Percentiles rank a stretch among this genome's conserved stretches.
These are phyloP conservation scores for Saccharum officinarum DNA, from an alignment of 176 grass and related monocot species.

Conservation along the genomic window DNA sequence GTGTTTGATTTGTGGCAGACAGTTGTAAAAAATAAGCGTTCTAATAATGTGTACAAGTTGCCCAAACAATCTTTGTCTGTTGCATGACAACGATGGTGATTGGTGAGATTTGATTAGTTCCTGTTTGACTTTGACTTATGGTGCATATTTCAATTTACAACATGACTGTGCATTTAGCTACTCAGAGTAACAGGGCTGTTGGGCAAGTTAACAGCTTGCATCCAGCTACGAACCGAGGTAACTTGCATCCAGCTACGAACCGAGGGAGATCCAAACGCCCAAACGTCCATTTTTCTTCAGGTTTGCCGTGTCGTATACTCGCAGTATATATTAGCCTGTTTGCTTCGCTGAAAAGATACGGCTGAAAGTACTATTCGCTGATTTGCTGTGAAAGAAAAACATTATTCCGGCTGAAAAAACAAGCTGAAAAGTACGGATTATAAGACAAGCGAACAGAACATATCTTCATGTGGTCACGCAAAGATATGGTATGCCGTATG, in stretches of 20 bases:
- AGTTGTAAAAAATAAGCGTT: background rate
- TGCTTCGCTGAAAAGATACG: no score
- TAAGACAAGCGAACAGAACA: no score
- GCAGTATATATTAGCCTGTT: background rate
- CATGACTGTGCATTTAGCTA: background rate
- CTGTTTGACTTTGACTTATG: background rate
- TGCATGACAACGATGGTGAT: background rate
- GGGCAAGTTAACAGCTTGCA: background rate
- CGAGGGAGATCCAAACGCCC: background rate
- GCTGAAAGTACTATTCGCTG: no score
- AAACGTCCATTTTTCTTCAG: background rate
- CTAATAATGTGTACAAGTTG: background rate
- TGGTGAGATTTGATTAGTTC: background rate
- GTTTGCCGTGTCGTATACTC: background rate
- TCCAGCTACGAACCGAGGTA: background rate
- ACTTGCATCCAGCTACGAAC: background rate
- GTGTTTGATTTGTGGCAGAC: background rate
- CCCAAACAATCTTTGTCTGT: background rate
- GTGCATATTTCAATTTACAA: background rate
- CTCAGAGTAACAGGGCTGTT: background rate
- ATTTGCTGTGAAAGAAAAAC: no score
- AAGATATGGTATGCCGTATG: background rate
- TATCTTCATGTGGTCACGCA: background rate
- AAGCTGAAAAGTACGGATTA: no score
- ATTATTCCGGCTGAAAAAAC: no score